These are phyloP conservation scores for Aquilaria agallochum DNA, from an alignment of 441 rosid genomes.

Conservation along the genomic window DNA sequence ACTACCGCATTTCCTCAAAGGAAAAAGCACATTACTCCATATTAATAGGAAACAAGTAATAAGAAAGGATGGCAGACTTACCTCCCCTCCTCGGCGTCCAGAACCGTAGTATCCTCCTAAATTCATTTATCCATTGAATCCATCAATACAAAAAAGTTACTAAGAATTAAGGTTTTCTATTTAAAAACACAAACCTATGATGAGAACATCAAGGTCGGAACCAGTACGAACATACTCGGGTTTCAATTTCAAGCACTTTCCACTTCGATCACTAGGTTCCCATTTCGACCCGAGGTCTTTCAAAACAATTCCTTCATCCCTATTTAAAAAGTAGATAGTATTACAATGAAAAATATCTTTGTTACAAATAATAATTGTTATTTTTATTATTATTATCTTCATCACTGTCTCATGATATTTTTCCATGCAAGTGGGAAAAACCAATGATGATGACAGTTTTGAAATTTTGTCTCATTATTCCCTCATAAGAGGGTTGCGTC, in stretches of 20 bases:
- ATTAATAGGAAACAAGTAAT: background rate
- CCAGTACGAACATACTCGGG: conserved; percentile 87
- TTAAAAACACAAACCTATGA: conserved; percentile 55
- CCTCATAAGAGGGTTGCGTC: too few species aligned
- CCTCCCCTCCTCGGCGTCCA: conserved; percentile 98
- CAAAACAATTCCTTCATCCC: conserved; percentile 90
- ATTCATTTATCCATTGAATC: conserved; percentile 8
- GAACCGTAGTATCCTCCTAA: conserved; percentile 99
- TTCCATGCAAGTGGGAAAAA: too few species aligned
- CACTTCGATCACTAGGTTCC: conserved; percentile 99
- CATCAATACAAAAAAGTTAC: conserved; percentile 4
- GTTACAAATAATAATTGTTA: too few species aligned
- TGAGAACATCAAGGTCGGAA: conserved; percentile 90
- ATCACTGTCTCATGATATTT: too few species aligned
- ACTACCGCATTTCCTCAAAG: background rate
- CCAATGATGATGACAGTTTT: too few species aligned
- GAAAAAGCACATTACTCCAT: background rate
- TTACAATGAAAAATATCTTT: too few species aligned
- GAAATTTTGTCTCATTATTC: too few species aligned
- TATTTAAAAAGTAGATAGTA: conserved; percentile 12
- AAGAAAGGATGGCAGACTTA: conserved; percentile 21
- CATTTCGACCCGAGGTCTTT: conserved; percentile 93
- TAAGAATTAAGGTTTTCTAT: background rate
- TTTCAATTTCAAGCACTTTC: conserved; percentile 96
- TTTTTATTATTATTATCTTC: too few species aligned